Evolutionary conservation across 192 early-diverging fungal species (phyloP).

Genomic region (Umbelopsis isabellina): DNA sequence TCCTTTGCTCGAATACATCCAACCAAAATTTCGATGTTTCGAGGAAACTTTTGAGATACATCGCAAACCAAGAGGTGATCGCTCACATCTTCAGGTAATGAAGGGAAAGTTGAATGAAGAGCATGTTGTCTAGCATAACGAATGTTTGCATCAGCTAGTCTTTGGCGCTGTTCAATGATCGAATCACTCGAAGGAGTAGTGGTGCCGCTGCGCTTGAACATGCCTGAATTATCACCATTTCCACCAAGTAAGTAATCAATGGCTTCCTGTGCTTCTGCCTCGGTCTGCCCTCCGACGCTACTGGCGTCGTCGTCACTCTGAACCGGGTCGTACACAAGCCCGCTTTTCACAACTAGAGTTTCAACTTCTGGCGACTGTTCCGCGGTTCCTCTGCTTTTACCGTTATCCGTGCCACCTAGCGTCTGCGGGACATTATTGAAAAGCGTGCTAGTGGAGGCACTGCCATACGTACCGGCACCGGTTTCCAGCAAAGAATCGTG

Average conservation of each 20-base stretch:
- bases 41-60: conserved; percentile 59
- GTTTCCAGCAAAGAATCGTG: conserved; percentile 9
- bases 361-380: neutral
- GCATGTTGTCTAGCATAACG: conserved; percentile 12
- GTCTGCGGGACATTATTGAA: neutral
- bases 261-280: conserved; percentile 1
- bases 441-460: conserved; percentile 2
- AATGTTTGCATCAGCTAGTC: neutral
- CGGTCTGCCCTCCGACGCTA: neutral
- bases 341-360: neutral
- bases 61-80: conserved; percentile 67
- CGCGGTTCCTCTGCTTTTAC: neutral
- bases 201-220: conserved; percentile 1
- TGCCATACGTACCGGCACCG: conserved; percentile 3
- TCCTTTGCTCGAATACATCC: conserved; percentile 65
- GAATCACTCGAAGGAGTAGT: conserved; percentile 1
- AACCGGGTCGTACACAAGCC: conserved; percentile 7
- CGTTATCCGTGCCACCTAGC: neutral
- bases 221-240: neutral
- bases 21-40: conserved; percentile 69
- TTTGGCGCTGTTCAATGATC: neutral
- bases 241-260: conserved; percentile 11
- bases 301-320: conserved; percentile 3
- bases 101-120: conserved; percentile 12
- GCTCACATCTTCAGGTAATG: conserved; percentile 41